Base-by-base conservation (phyloP, 2,329 filamentous ascomycete species). In the Hypomyces perniciosus region DNA sequence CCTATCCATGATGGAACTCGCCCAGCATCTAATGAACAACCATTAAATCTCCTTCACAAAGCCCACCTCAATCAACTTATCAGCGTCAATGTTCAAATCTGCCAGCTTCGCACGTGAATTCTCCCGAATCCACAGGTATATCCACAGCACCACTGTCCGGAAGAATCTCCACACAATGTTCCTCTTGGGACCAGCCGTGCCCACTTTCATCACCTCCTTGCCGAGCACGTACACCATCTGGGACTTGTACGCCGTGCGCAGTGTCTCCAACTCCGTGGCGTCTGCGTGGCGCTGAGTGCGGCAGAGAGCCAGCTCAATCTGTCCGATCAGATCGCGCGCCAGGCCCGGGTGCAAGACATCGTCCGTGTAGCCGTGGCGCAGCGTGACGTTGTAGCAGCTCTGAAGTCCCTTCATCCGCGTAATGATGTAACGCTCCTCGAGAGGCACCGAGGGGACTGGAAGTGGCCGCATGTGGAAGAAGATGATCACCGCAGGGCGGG, bases 321-420 rank as follows among this genome's bases (percentile, higher is more conserved):
- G 75, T 47, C 78, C 77, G 30, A 88, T 75, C 2, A 85, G 62
- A 1, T 72, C 68, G 0, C 75, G 57, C 8, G 61, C 83, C 6
- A 90, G 72, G 51, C 86, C 79, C 0, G 79, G 79, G 0, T 79
- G 84, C 42, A 90, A 75, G 29, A 88, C 77, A 54, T 85, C 78
- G 58, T 90, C 86, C 65, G 80, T 85, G 64, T 86, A 90, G 1
- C 86, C 86, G 60, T 89, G 83, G 9, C 85, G 79, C 2, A 88
- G 74, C 2, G 85, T 80, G 7, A 90, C 72, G 4, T 84, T 79
- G 62, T 88, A 90, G 57, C 82, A 84, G 31, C 82, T 78, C 0
- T 80, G 80, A 13, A 87, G 67, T 28, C 65, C 62, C n/a, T 61
- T 56, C 41, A 70, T 66, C 6, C 69, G 68, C 9, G 69, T 68